A percentile compares a stretch with the other conserved stretches of the same genome.
These are phyloP conservation scores for Chromosphaera perkinsii DNA, from an alignment of 208 protist species.

Conservation along the genomic window DNA sequence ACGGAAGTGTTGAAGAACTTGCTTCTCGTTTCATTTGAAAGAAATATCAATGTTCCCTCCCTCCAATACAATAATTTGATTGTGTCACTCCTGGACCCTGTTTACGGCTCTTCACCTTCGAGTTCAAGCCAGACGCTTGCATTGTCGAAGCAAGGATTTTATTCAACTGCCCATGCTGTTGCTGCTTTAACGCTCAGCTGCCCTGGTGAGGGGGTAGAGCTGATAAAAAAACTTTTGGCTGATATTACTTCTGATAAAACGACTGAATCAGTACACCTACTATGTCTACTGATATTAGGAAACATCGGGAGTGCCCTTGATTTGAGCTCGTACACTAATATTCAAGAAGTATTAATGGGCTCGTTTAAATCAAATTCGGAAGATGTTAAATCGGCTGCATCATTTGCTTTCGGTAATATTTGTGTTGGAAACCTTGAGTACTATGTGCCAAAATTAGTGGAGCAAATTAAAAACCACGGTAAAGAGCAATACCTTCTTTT, in stretches of 20 bases:
- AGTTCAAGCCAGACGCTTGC: too few relatives aligned
- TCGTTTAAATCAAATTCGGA: conserved; percentile 56
- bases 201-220: too few relatives aligned
- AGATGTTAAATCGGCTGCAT: conserved; percentile 65
- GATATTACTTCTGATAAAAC: neutral
- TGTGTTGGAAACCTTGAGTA: conserved; percentile 51
- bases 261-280: neutral
- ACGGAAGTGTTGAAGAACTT: neutral
- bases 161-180: too few relatives aligned
- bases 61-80: too few relatives aligned
- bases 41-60: too few relatives aligned
- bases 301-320: conserved; percentile 59
- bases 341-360: conserved; percentile 39
- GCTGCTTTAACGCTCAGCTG: too few relatives aligned
- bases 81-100: too few relatives aligned
- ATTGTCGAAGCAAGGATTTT: too few relatives aligned
- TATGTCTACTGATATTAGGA: conserved; percentile 58
- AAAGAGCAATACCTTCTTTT: conserved; percentile 70
- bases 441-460: conserved; percentile 61
- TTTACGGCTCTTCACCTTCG: too few relatives aligned
- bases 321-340: neutral
- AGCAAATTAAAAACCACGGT: conserved; percentile 48
- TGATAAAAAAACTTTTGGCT: neutral
- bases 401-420: conserved; percentile 53
- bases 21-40: too few relatives aligned